Conservation (phyloP, 257 asterid genomes). For the Solanum dulcamara region DNA sequence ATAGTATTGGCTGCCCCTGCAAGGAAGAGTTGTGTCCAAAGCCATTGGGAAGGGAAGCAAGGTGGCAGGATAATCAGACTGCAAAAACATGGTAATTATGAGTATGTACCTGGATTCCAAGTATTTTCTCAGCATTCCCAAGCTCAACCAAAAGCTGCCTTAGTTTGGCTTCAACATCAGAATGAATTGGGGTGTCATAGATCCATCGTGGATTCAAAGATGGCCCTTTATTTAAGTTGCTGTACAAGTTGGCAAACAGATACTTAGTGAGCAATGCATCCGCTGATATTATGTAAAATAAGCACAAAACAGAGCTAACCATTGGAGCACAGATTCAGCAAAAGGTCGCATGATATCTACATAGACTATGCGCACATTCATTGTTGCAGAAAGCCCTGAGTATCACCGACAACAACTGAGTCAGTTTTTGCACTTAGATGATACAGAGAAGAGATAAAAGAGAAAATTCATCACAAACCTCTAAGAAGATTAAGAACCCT, state of each 20-base stretch:
- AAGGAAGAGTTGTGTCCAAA: neutral
- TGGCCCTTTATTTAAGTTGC: conserved; percentile 68
- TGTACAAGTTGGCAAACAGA: conserved; percentile 26
- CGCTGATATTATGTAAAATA: neutral
- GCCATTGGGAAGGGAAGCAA: neutral
- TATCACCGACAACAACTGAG: conserved; percentile 13
- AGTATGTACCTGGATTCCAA: conserved; percentile 77
- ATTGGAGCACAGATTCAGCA: conserved; percentile 85
- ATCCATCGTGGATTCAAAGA: conserved; percentile 59
- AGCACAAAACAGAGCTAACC: conserved; percentile 30
- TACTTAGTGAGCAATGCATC: conserved; percentile 16
- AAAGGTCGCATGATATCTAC: conserved; percentile 92
- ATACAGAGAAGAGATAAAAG: conserved; percentile 7
- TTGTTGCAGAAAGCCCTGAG: conserved; percentile 85
- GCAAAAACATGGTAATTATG: neutral
- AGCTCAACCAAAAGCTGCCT: conserved; percentile 75
- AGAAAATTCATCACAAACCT: conserved; percentile 38
- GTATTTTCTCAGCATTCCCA: conserved; percentile 78
- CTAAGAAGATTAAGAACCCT: conserved; percentile 93
- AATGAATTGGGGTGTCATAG: conserved; percentile 61
- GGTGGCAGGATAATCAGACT: neutral
- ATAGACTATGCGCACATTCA: conserved; percentile 75
- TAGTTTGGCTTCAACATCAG: conserved; percentile 76
- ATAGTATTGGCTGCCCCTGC: neutral
- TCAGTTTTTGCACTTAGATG: conserved; percentile 2